Evolutionary conservation across 768 basidiomycete genomes (phyloP).

Genomic region (Hemileccinum impolitum): DNA sequence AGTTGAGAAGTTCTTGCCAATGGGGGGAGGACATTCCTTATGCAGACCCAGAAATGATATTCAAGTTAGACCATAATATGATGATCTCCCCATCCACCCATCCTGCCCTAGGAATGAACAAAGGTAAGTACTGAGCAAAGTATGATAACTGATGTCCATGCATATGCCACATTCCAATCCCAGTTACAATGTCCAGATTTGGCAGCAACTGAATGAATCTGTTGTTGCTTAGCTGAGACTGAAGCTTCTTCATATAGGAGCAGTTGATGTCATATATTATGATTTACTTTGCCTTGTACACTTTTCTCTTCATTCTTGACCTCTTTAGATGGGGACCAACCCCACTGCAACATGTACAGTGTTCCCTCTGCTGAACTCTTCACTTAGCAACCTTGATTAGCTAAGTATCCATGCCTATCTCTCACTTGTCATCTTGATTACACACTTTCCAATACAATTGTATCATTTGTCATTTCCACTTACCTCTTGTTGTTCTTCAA

Average conservation of each 20-base stretch:
- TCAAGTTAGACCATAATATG: constrained; percentile 31
- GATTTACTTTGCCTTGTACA: too few relatives aligned
- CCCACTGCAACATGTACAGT: too few relatives aligned
- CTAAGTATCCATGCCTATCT: too few relatives aligned
- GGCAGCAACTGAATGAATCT: background rate
- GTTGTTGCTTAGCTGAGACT: background rate
- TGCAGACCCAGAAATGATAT: constrained; percentile 23
- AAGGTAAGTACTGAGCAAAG: constrained; percentile 20
- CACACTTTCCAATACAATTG: too few relatives aligned
- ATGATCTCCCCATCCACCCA: constrained; percentile 33
- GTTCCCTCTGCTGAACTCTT: too few relatives aligned
- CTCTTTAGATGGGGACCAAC: too few relatives aligned
- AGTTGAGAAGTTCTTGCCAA: constrained; percentile 20
- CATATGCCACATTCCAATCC: constrained; percentile 30
- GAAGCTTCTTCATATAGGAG: background rate
- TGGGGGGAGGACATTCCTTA: constrained; percentile 23
- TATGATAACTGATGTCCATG: constrained; percentile 28
- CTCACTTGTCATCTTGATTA: too few relatives aligned
- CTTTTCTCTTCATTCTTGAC: too few relatives aligned
- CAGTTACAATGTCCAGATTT: constrained; percentile 8
- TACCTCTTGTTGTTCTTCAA: too few relatives aligned
- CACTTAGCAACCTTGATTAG: too few relatives aligned
- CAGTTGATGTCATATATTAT: too few relatives aligned
- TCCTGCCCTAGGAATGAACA: constrained; percentile 28
- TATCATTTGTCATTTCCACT: too few relatives aligned